These are phyloP conservation scores for Aschersonia sp. DNA, from an alignment of 2,329 filamentous ascomycete genomes.

Conservation along the genomic window DNA sequence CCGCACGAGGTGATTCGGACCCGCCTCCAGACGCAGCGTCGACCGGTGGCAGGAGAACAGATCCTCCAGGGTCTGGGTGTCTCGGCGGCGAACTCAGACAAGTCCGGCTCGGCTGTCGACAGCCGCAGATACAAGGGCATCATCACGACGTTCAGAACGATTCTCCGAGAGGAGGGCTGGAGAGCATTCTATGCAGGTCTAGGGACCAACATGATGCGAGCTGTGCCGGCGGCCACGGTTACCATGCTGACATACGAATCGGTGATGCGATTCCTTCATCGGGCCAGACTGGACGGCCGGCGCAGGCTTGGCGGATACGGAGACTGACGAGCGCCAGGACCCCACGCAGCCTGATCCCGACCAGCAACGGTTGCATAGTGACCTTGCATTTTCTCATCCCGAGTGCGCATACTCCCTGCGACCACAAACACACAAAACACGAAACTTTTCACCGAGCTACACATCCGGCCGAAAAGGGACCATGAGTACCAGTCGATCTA, in stretches of 20 bases:
- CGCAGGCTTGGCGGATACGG: slow-evolving; percentile 13
- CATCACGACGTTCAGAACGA: slow-evolving; percentile 67
- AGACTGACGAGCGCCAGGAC: background rate
- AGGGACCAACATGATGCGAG: slow-evolving; percentile 93
- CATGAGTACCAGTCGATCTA: too few species aligned
- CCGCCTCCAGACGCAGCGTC: slow-evolving; percentile 81
- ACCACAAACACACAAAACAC: too few species aligned
- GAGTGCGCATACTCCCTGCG: too few species aligned
- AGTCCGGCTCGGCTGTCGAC: slow-evolving; percentile 9
- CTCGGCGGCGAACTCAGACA: slow-evolving; percentile 16
- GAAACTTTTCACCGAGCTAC: too few species aligned
- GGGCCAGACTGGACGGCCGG: slow-evolving; percentile 23
- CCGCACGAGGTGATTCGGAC: slow-evolving; percentile 95
- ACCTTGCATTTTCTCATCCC: too few species aligned
- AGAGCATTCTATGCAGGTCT: slow-evolving; percentile 92
- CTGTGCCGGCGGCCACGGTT: slow-evolving; percentile 87
- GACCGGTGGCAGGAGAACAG: slow-evolving; percentile 43
- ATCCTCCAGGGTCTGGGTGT: slow-evolving; percentile 36
- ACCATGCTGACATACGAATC: slow-evolving; percentile 97
- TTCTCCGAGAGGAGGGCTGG: slow-evolving; percentile 86
- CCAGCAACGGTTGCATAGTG: too few species aligned
- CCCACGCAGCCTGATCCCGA: background rate
- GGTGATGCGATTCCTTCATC: slow-evolving; percentile 38
- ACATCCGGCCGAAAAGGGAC: too few species aligned
- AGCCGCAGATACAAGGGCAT: slow-evolving; percentile 60